Evolutionary conservation across 352 stramenopile species (phyloP), one percentile per base, ranked within the genome.

Genomic region (Pythium aquatile): DNA sequence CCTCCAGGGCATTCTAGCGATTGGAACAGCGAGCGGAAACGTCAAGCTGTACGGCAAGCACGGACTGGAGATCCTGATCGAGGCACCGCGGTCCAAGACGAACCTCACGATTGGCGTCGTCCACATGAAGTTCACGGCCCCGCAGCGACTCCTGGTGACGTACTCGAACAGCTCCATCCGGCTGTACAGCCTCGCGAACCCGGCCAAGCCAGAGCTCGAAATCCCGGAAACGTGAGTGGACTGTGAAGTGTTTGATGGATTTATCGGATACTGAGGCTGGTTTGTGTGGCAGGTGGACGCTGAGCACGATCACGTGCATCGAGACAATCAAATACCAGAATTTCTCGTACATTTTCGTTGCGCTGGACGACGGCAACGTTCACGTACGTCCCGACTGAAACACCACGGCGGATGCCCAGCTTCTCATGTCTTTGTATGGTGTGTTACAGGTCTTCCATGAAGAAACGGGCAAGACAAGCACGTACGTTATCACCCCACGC

Each of bases 31-130:
- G 9, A 80, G 75, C 26, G 81, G 85, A 10, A 61, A 68, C 37
- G 53, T 94, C 24, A 94, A 94, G 56, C 65, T 92, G 40, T 92
- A 87, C 44, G 85, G 85, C 13, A 61, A 72, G 40, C 72, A 89
- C 26, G 75, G 74, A 3, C 63, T 94, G 17, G 83, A 94, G 58
- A 63, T 88, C 51, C 63, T 91, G 24, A 59, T 91, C n/a, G 67
- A 80, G 9, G 66, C 73, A 13, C 77, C 75, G 52, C 65, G 58
- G 13, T 68, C 71, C 5, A 63, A 56, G 17, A 64, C 68, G 10
- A 77, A 74, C 26, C 37, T 87, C 40, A 73, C 72, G 9, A 65
- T 81, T 37, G 73, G 83, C 37, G 74, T 90, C 28, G 71, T 66
- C 13, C 72, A 81, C 54, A 70, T 92, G 63, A 71, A 78, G 68